A percentile compares a stretch with the other conserved stretches of the same genome.
Conservation (phyloP, 257 asterid genomes). For the Nicotiana tomentosiformis region DNA sequence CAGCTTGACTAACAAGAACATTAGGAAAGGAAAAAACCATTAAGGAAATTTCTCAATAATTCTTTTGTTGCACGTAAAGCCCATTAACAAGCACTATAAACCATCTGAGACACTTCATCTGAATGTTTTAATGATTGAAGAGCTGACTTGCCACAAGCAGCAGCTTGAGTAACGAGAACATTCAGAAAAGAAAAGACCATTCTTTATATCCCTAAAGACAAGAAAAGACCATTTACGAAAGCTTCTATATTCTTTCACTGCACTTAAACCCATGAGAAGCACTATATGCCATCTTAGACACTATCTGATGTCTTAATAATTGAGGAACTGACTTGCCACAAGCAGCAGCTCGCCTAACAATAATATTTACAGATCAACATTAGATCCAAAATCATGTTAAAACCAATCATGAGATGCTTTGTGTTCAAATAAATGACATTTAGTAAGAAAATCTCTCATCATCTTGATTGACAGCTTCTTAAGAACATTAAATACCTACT, state of each 20-base stretch:
- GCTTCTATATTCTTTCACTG: neutral
- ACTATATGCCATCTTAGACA: neutral
- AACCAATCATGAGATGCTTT: neutral
- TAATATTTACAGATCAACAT: neutral
- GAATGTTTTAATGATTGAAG: neutral
- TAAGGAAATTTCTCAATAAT: neutral
- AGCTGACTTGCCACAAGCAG: neutral
- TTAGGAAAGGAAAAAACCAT: neutral
- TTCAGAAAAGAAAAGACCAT: neutral
- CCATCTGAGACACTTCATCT: neutral
- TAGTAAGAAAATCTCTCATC: neutral
- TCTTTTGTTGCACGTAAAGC: neutral
- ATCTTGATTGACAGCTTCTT: neutral
- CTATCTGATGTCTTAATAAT: neutral
- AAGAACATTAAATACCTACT: neutral
- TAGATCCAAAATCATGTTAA: neutral
- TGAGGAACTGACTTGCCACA: neutral
- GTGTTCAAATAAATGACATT: neutral
- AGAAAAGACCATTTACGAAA: no score
- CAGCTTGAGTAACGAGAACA: neutral
- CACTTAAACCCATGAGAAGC: neutral
- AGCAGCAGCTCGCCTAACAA: neutral
- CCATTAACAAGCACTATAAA: neutral
- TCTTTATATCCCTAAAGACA: no score
- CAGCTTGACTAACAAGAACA: neutral